Evolutionary conservation across 2,329 filamentous ascomycete species (phyloP), one percentile per base, ranked within the genome.

Genomic region (Claviceps pazoutovae): DNA sequence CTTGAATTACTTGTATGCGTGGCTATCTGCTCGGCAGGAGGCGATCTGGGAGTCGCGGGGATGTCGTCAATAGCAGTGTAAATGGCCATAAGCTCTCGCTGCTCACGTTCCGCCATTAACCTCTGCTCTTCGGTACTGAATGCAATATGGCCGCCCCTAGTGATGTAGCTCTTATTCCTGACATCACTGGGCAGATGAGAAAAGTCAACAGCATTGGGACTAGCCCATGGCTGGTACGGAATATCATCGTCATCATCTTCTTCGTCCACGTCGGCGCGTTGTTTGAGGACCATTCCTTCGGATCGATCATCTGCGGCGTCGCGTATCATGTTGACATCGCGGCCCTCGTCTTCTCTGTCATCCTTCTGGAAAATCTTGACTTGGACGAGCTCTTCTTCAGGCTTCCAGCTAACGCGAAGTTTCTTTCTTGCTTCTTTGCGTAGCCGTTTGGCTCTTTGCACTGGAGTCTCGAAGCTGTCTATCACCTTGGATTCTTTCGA

Each of bases 291-390:
- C 71, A 84, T 81, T 48, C 86, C 83, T 60, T 87, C 86, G 5
- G 80, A 82, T 48, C 81, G 80, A 59, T 87, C 83, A 62, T 89
- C 85, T 34, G 78, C 77, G 4, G 83, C 83, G 64, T 89, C 84
- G 48, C 80, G 79, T 42, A 83, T 76, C 74, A 87, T 82, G 60
- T 80, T 84, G 51, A 75, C 73, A 51, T 79, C 77, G 51, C 84
- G 76, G 50, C 81, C 83, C 53, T 82, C 74, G 58, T 88, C 83
- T 61, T 89, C 85, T 1, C 78, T 75, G 1, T 79, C 80, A 55
- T 88, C 83, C 59, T 87, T 85, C 51, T 81, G 79, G 67, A 90
- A 89, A 48, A 82, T 70, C 56, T 79, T 78, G 51, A 88, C 71
- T 57, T 86, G 72, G 1, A 82, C 82, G 34, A 91, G 73, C 34